Percentiles rank a stretch among this genome's conserved stretches.
Conservation (phyloP, 371 early-diverging fungal species). For the Mortierella sp. region DNA sequence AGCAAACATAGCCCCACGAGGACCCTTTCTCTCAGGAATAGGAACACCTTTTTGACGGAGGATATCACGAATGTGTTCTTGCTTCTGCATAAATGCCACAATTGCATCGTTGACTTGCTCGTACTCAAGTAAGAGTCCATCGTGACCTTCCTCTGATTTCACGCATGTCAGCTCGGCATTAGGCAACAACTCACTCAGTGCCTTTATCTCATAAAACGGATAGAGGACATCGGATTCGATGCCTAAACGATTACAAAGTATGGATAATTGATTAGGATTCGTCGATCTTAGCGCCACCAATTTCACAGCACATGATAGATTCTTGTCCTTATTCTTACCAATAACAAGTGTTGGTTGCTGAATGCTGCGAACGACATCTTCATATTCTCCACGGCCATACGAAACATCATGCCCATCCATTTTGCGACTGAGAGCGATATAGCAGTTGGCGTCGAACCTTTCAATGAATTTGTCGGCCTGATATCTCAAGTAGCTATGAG, state of each 20-base stretch:
- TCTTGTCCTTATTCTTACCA: constrained; percentile 61
- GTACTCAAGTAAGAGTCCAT: constrained; percentile 95
- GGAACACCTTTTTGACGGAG: constrained; percentile 13
- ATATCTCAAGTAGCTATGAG: constrained; percentile 95
- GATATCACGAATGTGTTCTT: constrained; percentile 32
- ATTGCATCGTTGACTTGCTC: constrained; percentile 86
- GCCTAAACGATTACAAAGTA: constrained; percentile 39
- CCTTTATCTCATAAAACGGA: constrained; percentile 82
- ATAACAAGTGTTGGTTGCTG: constrained; percentile 89
- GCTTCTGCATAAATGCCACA: constrained; percentile 66
- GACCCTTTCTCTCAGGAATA: constrained; percentile 8
- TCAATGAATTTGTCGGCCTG: constrained; percentile 96
- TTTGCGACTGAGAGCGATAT: constrained; percentile 92
- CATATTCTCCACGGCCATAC: constrained; percentile 70
- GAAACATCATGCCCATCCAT: constrained; percentile 95
- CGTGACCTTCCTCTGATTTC: constrained; percentile 93
- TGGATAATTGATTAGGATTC: too few relatives aligned
- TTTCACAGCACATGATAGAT: not conserved
- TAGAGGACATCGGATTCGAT: constrained; percentile 94
- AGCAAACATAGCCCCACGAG: constrained; percentile 35
- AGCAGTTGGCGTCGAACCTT: constrained; percentile 98
- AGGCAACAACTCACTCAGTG: constrained; percentile 84
- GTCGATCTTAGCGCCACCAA: too few relatives aligned
- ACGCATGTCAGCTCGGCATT: constrained; percentile 86
- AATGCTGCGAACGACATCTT: constrained; percentile 65